A percentile compares a stretch with the other conserved stretches of the same genome.
Evolutionary conservation across 2,329 filamentous ascomycete species (phyloP).

Genomic region (Neonectria magnoliae): DNA sequence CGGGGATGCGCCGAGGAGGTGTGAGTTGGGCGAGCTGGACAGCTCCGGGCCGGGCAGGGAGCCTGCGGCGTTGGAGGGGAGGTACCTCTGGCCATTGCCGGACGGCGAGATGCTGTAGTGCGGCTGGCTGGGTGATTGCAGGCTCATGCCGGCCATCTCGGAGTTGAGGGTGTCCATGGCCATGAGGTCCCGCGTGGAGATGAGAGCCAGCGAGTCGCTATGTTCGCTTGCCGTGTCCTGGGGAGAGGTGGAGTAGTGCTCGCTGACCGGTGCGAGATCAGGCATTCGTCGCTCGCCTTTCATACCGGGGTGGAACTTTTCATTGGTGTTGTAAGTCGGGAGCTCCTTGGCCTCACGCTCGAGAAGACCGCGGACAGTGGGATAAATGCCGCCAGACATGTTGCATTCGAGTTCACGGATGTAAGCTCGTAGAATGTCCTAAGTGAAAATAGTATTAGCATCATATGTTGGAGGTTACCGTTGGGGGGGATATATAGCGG

Average conservation of each 20-base stretch:
- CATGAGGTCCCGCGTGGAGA: conserved; percentile 65
- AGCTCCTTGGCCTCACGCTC: conserved; percentile 56
- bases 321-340: conserved; percentile 49
- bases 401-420: conserved; percentile 67
- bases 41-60: conserved; percentile 43
- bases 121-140: conserved; percentile 45
- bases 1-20: conserved; percentile 51
- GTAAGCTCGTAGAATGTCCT: conserved; percentile 70
- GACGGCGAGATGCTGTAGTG: conserved; percentile 51
- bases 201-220: conserved; percentile 55
- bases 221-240: conserved; percentile 50
- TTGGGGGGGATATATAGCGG: conserved; percentile 32
- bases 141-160: conserved; percentile 54
- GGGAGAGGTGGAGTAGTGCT: conserved; percentile 50
- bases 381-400: conserved; percentile 55
- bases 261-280: conserved; percentile 41
- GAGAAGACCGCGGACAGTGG: conserved; percentile 64
- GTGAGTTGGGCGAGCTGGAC: conserved; percentile 46
- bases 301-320: conserved; percentile 54
- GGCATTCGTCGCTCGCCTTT: conserved; percentile 51
- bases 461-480: conserved; percentile 1
- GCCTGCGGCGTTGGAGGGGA: conserved; percentile 47
- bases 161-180: conserved; percentile 55
- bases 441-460: conserved; percentile 1
- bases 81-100: conserved; percentile 43